Evolutionary conservation across 2,329 filamentous ascomycete genomes (phyloP), one percentile per base, ranked within the genome.

Genomic region (Fusarium sp.): DNA sequence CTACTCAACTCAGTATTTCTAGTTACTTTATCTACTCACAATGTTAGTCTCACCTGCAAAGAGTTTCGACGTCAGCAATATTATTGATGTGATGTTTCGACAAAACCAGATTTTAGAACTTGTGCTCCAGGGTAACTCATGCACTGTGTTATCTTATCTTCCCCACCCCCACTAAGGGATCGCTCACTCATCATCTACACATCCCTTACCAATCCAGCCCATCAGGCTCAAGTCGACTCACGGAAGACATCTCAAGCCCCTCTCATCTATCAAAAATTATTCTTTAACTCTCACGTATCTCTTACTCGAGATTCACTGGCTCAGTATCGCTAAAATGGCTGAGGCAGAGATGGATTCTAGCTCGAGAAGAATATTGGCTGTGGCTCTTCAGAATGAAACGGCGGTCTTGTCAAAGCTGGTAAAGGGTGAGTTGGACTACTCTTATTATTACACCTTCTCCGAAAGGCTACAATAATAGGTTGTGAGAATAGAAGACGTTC

Each of bases 361-460:
- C 28, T 75, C 73, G 13, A 82, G 87, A 51, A 82, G 89, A 28
- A 86, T 90, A 55, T 78, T 91, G 36, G 88, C 87, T 17, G 84
- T 91, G 7, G 85, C 83, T n/a, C 78, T 84, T 42, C 81, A 81
- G 58, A 81, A 78, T 36, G 83, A 83, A 58, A 82, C 78, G 8
- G 79, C 83, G 7, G 82, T 84, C 33, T 77, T 89, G 15, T 79
- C 81, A 61, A 78, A 79, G 24, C 78, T 90, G 13, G 78, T 91
- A 36, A 86, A 86, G 81, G 87, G 88, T 89, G 66, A 22, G 54
- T 36, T 8, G 7, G 10, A 20, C 22, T 31, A 17, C 13, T 15
- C 11, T 17, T 24, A 28, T 9, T 13, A 18, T 31, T 7, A 9
- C 18, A 22, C 7, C 9, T 11, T 7, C 7, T 6, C 10, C n/a